Percentiles rank a stretch among this genome's conserved stretches.
These are phyloP conservation scores for Annulohypoxylon nitens DNA, from an alignment of 495 filamentous ascomycete species.

Conservation along the genomic window DNA sequence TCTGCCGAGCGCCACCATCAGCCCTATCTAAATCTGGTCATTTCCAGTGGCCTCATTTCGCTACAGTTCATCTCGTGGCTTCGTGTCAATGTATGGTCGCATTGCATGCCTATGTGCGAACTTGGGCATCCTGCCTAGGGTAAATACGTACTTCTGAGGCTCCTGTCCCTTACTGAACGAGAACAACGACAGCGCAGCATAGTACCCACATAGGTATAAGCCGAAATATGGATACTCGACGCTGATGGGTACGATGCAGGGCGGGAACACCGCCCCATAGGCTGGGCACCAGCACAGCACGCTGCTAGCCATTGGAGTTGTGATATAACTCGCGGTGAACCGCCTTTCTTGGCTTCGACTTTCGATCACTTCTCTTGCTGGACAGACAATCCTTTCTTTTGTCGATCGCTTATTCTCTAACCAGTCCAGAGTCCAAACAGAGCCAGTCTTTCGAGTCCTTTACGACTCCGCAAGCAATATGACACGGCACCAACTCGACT, in stretches of 20 bases:
- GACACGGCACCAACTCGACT: conserved; percentile 40
- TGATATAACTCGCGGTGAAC: conserved; percentile 44
- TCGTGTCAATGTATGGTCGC: conserved; percentile 25
- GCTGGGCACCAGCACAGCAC: conserved; percentile 36
- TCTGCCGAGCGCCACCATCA: conserved; percentile 37
- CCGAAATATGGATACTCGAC: conserved; percentile 31
- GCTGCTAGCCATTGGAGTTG: conserved; percentile 23
- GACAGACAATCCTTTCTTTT: conserved; percentile 8
- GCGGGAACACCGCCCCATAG: conserved; percentile 38
- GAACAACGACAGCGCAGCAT: conserved; percentile 45
- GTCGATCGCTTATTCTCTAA: conserved; percentile 20
- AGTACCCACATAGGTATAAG: conserved; percentile 30
- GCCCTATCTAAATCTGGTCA: conserved; percentile 32
- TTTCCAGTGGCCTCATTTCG: conserved; percentile 18
- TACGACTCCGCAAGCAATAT: conserved; percentile 13
- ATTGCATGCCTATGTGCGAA: conserved; percentile 16
- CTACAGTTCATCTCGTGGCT: conserved; percentile 12
- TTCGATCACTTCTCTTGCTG: conserved; percentile 15
- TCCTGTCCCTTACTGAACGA: conserved; percentile 29
- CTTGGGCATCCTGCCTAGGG: background rate
- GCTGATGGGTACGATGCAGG: conserved; percentile 22
- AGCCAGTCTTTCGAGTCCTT: background rate
- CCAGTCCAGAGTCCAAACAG: background rate
- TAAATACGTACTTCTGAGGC: conserved; percentile 18
- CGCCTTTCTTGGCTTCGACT: conserved; percentile 41